Conservation (phyloP, 306 rosid genomes). For the Nissolia schottii region DNA sequence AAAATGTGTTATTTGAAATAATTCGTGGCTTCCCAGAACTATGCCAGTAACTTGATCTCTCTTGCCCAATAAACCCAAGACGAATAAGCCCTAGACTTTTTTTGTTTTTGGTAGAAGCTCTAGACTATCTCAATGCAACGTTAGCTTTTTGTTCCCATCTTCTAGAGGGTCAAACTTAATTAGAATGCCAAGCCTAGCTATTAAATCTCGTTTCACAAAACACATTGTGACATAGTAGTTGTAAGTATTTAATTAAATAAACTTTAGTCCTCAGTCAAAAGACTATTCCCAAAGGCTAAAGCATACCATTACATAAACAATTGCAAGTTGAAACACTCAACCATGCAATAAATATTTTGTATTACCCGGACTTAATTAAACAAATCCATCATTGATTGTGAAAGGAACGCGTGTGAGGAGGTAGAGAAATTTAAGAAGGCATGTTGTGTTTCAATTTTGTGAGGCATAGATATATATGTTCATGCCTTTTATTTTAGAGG, state of each 20-base stretch:
- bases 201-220: neutral
- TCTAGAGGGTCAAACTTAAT: slow-evolving; percentile 9
- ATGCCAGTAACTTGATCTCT: neutral
- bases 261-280: neutral
- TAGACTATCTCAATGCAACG: neutral
- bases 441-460: neutral
- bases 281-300: neutral
- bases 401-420: slow-evolving; percentile 1
- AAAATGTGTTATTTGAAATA: neutral
- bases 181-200: neutral
- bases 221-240: neutral
- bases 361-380: neutral
- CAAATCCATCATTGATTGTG: neutral
- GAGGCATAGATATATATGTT: neutral
- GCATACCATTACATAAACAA: neutral
- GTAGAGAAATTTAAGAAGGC: neutral
- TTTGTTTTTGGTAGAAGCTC: too few species aligned
- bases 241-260: neutral
- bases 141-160: neutral
- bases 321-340: neutral
- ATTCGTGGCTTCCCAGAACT: slow-evolving; percentile 6
- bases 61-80: neutral
- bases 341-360: neutral
- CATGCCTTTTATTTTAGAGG: slow-evolving; percentile 13
- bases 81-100: neutral